Percentiles rank a stretch among this genome's conserved stretches.
Conservation (phyloP, 1,139 yeast genomes). For the Cylindricascospora bacillispora region DNA sequence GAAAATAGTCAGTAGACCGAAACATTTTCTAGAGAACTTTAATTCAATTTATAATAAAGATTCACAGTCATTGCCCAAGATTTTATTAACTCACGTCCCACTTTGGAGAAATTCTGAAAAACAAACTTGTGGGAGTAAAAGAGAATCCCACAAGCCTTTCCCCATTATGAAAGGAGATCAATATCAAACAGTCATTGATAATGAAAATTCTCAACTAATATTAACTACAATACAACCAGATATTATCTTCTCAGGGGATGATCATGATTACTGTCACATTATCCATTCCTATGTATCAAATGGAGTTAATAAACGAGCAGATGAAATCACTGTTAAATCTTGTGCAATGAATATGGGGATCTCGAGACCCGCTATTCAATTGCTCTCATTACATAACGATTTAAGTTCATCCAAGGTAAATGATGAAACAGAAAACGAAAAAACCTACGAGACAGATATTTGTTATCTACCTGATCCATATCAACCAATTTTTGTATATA, state of each 20-base stretch:
- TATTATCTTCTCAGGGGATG: constrained; percentile 81
- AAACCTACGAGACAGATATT: constrained; percentile 19
- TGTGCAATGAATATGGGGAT: constrained; percentile 93
- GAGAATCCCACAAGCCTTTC: constrained; percentile 53
- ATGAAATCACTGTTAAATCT: constrained; percentile 79
- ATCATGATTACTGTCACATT: constrained; percentile 87
- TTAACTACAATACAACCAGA: constrained; percentile 48
- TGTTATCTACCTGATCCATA: constrained; percentile 70
- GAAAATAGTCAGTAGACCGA: constrained; percentile 33
- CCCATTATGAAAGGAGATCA: constrained; percentile 64
- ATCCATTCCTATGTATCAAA: constrained; percentile 37
- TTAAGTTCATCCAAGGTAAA: constrained; percentile 25
- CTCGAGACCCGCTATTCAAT: constrained; percentile 69
- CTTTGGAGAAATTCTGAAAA: constrained; percentile 42
- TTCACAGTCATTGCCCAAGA: constrained; percentile 40
- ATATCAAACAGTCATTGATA: constrained; percentile 63
- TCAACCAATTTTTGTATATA: constrained; percentile 35
- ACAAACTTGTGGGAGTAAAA: constrained; percentile 50
- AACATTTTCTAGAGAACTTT: constrained; percentile 22
- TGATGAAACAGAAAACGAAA: constrained; percentile 4
- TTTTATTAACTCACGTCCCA: constrained; percentile 73
- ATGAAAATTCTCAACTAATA: constrained; percentile 43
- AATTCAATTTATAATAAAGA: constrained; percentile 15
- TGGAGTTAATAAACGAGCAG: constrained; percentile 30
- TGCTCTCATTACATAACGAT: constrained; percentile 50